phyloP scores from a whole-genome alignment of 2,329 filamentous ascomycete genomes.

The Macrophomina tecta region DNA sequence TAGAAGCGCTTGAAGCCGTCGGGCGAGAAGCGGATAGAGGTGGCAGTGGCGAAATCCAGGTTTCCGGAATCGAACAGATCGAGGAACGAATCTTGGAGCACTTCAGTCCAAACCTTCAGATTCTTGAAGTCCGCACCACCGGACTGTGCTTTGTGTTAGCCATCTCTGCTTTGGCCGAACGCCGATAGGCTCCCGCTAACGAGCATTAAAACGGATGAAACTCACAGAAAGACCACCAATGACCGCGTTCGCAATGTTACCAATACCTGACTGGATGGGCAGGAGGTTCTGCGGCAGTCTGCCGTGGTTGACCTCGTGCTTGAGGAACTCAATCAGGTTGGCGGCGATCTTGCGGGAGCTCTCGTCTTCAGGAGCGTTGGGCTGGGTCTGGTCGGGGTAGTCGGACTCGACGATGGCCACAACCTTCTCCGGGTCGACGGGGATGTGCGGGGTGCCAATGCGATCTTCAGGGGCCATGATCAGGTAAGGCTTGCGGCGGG shows the following conservation, averaged over 20 bases:
- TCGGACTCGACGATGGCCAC: slow-evolving; percentile 84
- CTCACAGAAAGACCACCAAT: slow-evolving; percentile 74
- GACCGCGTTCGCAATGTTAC: slow-evolving; percentile 92
- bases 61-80: slow-evolving; percentile 89
- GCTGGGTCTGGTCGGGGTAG: slow-evolving; percentile 77
- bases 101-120: slow-evolving; percentile 91
- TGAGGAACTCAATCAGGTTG: slow-evolving; percentile 83
- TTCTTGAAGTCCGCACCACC: slow-evolving; percentile 79
- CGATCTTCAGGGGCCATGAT: slow-evolving; percentile 86
- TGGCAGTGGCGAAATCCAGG: slow-evolving; percentile 88
- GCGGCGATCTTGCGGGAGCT: slow-evolving; percentile 73
- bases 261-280: slow-evolving; percentile 85
- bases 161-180: background rate
- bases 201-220: background rate
- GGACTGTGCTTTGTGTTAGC: slow-evolving; percentile 46
- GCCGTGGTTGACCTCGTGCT: slow-evolving; percentile 81
- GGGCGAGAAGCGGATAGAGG: slow-evolving; percentile 87
- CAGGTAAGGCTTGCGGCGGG: slow-evolving; percentile 80
- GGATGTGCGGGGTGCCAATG: slow-evolving; percentile 82
- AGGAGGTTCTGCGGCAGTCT: slow-evolving; percentile 78
- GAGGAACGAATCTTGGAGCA: slow-evolving; percentile 90
- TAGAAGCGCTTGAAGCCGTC: slow-evolving; percentile 93
- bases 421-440: slow-evolving; percentile 82
- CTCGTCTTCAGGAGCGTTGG: slow-evolving; percentile 78
- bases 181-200: no score